Base-by-base conservation (phyloP, 768 basidiomycete species). In the Hericium rajendrae region DNA sequence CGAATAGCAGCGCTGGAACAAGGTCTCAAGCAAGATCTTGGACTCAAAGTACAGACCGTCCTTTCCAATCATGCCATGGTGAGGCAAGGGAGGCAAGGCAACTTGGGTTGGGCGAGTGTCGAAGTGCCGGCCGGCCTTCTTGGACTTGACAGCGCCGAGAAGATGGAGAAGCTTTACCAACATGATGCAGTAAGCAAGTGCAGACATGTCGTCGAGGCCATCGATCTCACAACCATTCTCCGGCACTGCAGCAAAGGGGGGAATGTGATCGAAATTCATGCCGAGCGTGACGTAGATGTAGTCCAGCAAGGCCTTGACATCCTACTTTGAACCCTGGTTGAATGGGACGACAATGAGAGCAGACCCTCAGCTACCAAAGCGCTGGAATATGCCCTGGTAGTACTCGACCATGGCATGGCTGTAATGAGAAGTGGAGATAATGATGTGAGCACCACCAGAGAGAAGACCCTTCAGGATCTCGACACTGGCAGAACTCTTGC, bases 141-240 rank as follows among this genome's bases (percentile, higher is more conserved):
- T 99, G 66, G 78, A 84, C 81, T 99, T 99, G 70, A 99, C 92
- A 3, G 92, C 94, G 59, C 97, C 97, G 28, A 99, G 83, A 55
- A 99, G 85, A 28, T 97, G 91, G 24, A 98, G 84, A 24, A 98
- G 80, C 71, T 99, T 99, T 64, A 93, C 91, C 67, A 99, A 75
- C 97, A 99, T 98, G 77, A 98, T 94, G 55, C 97, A 86, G 69
- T 99, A 97, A 11, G 97, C 95, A 48, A 99, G 81, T 72, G 98
- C 97, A 16, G 95, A 98, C 67, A 86, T 88, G 74, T 99, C 97
- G 69, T 99, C 97, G 61, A 99, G 75, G 12, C 91, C 85, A 65
- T 99, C 97, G 60, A 99, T 99, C 72, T 99, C 94, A 57, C 97
- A 90, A 20, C 97, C 97, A 65, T 98, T 98, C 72, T 99, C 97